phyloP scores from a whole-genome alignment of 257 asterid genomes.

The Eustoma russellianum region DNA sequence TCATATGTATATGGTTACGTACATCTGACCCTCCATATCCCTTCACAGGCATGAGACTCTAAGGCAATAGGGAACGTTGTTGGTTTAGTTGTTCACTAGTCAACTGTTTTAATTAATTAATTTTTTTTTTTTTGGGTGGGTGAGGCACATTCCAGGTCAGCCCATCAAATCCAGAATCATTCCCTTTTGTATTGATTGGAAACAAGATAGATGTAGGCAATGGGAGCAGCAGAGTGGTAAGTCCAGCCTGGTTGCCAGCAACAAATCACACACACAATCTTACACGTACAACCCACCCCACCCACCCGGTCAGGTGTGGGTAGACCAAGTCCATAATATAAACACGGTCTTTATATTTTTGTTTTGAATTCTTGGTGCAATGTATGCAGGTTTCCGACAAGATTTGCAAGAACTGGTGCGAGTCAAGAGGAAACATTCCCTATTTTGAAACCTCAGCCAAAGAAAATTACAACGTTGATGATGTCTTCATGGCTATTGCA shows the following conservation, averaged over 20 bases:
- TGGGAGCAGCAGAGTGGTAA: conserved; percentile 61
- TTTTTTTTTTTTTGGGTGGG: not conserved
- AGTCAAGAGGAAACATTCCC: conserved; percentile 60
- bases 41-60: too few relatives aligned
- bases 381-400: conserved; percentile 46
- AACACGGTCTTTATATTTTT: too few relatives aligned
- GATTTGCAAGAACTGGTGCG: conserved; percentile 67
- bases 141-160: conserved; percentile 34
- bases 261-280: not conserved
- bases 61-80: too few relatives aligned
- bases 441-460: conserved; percentile 85
- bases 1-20: too few relatives aligned
- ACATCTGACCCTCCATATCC: too few relatives aligned
- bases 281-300: not conserved
- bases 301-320: not conserved
- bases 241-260: not conserved
- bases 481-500: conserved; percentile 54
- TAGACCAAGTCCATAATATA: not conserved
- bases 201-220: conserved; percentile 71
- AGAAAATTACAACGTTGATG: conserved; percentile 60
- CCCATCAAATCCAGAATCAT: conserved; percentile 49
- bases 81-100: too few relatives aligned
- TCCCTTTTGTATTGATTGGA: conserved; percentile 80
- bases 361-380: not conserved
- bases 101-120: not conserved